Evolutionary conservation across 371 early-diverging fungal species (phyloP).

Genomic region (Mucor circinelloides): DNA sequence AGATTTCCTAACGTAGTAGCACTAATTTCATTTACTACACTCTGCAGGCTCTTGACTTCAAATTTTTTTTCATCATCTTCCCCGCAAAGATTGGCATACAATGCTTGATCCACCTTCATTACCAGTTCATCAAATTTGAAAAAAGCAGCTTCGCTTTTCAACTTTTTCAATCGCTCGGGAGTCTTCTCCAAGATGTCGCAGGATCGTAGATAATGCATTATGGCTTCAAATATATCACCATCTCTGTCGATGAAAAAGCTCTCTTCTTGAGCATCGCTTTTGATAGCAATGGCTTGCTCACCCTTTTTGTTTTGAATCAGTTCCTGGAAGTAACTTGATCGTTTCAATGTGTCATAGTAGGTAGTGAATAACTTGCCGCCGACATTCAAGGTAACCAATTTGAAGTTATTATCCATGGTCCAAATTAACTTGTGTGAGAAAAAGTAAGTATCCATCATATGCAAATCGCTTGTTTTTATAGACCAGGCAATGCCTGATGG

Average conservation of each 20-base stretch:
- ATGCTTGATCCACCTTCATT: background rate
- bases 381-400: background rate
- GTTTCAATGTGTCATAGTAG: background rate
- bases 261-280: background rate
- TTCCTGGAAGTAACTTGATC: background rate
- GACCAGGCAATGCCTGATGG: too few species aligned
- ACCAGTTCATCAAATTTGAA: background rate
- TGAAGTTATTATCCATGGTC: too few species aligned
- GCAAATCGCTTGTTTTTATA: too few species aligned
- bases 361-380: background rate
- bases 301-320: background rate
- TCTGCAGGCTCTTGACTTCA: too few species aligned
- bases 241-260: background rate
- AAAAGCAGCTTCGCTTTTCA: background rate
- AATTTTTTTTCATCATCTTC: too few species aligned
- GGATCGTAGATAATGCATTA: background rate
- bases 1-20: too few species aligned
- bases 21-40: too few species aligned
- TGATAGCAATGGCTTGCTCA: too few species aligned
- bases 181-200: background rate
- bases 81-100: too few species aligned
- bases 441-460: too few species aligned
- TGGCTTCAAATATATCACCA: background rate
- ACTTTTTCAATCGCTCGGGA: background rate
- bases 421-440: too few species aligned